Conservation (phyloP, 352 stramenopile genomes). For the Elongisporangium prolatum region DNA sequence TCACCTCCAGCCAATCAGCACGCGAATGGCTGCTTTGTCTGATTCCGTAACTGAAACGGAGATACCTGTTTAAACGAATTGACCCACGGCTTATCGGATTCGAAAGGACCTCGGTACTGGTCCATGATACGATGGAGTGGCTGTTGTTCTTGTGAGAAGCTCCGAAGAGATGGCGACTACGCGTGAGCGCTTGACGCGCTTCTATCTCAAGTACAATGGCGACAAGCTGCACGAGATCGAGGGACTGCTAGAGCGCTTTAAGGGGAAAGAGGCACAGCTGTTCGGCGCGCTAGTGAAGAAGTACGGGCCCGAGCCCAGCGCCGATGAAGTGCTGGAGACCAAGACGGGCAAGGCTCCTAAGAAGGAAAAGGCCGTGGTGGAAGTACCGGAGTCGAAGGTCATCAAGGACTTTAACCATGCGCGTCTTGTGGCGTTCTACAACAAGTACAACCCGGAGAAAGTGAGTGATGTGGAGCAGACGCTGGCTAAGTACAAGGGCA, state of each 20-base stretch:
- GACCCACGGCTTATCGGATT: not conserved
- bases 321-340: constrained; percentile 32
- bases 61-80: not conserved
- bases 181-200: constrained; percentile 65
- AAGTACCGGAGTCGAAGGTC: constrained; percentile 18
- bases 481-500: constrained; percentile 78
- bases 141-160: not conserved
- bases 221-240: constrained; percentile 83
- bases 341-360: constrained; percentile 9
- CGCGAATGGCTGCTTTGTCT: not conserved
- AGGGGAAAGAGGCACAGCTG: constrained; percentile 65
- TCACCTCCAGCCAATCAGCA: constrained; percentile 5
- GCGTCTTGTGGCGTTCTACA: constrained; percentile 72
- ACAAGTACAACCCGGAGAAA: constrained; percentile 83
- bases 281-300: constrained; percentile 80
- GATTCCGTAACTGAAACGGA: not conserved
- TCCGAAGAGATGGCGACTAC: constrained; percentile 37
- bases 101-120: not conserved
- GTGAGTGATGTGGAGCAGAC: constrained; percentile 53
- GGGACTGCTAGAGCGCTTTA: constrained; percentile 75
- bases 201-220: constrained; percentile 84
- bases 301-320: constrained; percentile 69
- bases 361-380: constrained; percentile 6
- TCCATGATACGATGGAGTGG: not conserved
- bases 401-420: constrained; percentile 54